Evolutionary conservation across 164 flowering plant species (phyloP).

Genomic region (Magnolia kwangsiensis): DNA sequence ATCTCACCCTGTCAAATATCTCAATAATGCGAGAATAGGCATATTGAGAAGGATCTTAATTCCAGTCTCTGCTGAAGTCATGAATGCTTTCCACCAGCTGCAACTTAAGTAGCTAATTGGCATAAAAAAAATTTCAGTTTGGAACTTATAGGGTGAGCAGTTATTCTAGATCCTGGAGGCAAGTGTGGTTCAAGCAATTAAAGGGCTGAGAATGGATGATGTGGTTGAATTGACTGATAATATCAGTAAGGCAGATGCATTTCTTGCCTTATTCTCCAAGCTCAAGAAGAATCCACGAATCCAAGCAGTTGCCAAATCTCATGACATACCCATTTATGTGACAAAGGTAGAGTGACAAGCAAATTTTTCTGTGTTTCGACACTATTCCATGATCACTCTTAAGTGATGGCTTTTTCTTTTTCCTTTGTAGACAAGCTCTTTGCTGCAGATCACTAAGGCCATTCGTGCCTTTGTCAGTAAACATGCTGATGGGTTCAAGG

Average conservation of each 20-base stretch:
- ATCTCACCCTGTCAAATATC: not conserved
- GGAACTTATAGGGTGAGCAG: slow-evolving; percentile 40
- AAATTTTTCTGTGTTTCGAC: not conserved
- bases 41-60: not conserved
- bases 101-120: slow-evolving; percentile 12
- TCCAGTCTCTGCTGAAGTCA: not conserved
- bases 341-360: slow-evolving; percentile 53
- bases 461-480: slow-evolving; percentile 48
- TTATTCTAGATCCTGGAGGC: slow-evolving; percentile 72
- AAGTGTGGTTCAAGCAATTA: slow-evolving; percentile 62
- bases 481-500: slow-evolving; percentile 38
- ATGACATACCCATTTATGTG: slow-evolving; percentile 58
- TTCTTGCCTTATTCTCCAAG: slow-evolving; percentile 81
- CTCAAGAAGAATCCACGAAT: slow-evolving; percentile 77
- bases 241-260: slow-evolving; percentile 83
- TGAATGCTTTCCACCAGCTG: slow-evolving; percentile 1
- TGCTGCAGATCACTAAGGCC: slow-evolving; percentile 65
- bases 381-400: not conserved
- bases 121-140: slow-evolving; percentile 11
- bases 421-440: slow-evolving; percentile 61
- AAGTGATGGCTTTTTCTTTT: not conserved
- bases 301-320: slow-evolving; percentile 80
- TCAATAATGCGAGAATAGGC: not conserved
- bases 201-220: slow-evolving; percentile 54
- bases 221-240: slow-evolving; percentile 63